Percentiles rank a stretch among this genome's conserved stretches.
Conservation (phyloP, 108 stramenopile genomes). For the Chaetoceros muelleri region DNA sequence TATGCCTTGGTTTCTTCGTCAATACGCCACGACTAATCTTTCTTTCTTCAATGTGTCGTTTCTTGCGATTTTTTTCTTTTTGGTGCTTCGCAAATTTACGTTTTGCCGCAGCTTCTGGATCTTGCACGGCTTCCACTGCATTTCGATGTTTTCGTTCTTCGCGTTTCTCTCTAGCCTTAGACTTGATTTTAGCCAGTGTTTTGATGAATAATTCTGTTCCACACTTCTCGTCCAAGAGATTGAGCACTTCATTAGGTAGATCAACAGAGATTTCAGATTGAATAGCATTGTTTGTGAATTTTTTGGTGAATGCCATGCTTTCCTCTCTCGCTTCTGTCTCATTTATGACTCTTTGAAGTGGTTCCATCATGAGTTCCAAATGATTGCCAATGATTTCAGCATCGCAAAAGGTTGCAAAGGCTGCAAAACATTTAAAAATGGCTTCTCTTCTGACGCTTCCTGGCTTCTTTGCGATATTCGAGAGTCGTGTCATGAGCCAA, state of each 20-base stretch:
- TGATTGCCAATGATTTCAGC: constrained; percentile 35
- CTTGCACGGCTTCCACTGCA: constrained; percentile 52
- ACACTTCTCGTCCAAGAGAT: constrained; percentile 60
- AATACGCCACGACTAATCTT: constrained; percentile 29
- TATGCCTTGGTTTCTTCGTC: constrained; percentile 14
- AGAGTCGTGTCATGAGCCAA: constrained; percentile 65
- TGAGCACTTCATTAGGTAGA: constrained; percentile 63
- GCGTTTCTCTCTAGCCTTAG: constrained; percentile 50
- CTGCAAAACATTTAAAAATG: constrained; percentile 78
- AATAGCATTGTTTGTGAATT: neutral
- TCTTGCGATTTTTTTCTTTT: constrained; percentile 55
- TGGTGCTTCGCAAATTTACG: constrained; percentile 59
- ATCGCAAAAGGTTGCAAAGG: constrained; percentile 36
- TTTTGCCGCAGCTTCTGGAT: constrained; percentile 55
- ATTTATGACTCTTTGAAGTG: constrained; percentile 56
- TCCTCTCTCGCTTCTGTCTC: constrained; percentile 47
- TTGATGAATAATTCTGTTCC: constrained; percentile 45
- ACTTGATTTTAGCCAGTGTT: constrained; percentile 60
- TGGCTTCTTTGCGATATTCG: constrained; percentile 68
- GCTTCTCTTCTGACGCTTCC: constrained; percentile 55
- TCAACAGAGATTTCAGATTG: constrained; percentile 15
- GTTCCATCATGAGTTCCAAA: constrained; percentile 70
- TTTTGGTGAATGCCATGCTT: neutral
- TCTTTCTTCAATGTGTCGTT: constrained; percentile 55
- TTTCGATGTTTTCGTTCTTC: constrained; percentile 52